Conservation (phyloP, 73 alveolate species). For the Tetrahymena elliotti region DNA sequence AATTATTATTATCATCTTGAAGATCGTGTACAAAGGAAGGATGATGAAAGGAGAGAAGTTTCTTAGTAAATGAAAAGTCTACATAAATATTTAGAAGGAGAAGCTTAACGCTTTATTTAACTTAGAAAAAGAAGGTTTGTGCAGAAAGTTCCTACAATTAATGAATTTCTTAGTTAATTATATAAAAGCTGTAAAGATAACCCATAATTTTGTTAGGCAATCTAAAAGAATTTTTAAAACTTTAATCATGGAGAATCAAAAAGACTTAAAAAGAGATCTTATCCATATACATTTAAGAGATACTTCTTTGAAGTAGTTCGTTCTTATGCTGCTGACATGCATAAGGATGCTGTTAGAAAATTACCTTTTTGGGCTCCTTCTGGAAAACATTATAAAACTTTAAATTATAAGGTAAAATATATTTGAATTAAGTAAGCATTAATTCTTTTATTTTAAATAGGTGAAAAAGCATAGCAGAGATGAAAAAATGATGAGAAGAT, state of each 20-base stretch:
- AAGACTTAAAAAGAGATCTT: conserved; percentile 45
- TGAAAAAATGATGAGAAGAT: conserved; percentile 4
- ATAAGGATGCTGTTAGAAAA: conserved; percentile 20
- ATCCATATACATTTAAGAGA: conserved; percentile 58
- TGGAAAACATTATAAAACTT: conserved; percentile 15
- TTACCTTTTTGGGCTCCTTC: conserved; percentile 44
- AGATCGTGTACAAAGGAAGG: conserved; percentile 34
- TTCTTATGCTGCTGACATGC: conserved; percentile 23
- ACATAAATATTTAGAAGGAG: conserved; percentile 43
- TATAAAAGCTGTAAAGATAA: background rate
- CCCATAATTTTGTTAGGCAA: conserved; percentile 5
- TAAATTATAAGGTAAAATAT: conserved; percentile 11
- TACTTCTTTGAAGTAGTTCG: conserved; percentile 54
- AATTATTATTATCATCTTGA: conserved; percentile 19
- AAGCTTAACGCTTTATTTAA: conserved; percentile 56
- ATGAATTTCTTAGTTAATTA: conserved; percentile 9
- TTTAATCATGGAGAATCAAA: conserved; percentile 28
- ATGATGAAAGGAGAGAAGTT: conserved; percentile 20
- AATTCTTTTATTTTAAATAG: background rate
- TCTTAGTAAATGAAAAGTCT: conserved; percentile 32
- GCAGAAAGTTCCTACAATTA: conserved; percentile 21
- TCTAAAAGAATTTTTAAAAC: conserved; percentile 9
- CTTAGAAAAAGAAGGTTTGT: conserved; percentile 56
- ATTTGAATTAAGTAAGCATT: background rate
- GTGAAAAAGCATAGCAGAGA: conserved; percentile 11